Evolutionary conservation across 1,139 yeast genomes (phyloP), one percentile per base, ranked within the genome.

Genomic region (Taphrina flavorubra): DNA sequence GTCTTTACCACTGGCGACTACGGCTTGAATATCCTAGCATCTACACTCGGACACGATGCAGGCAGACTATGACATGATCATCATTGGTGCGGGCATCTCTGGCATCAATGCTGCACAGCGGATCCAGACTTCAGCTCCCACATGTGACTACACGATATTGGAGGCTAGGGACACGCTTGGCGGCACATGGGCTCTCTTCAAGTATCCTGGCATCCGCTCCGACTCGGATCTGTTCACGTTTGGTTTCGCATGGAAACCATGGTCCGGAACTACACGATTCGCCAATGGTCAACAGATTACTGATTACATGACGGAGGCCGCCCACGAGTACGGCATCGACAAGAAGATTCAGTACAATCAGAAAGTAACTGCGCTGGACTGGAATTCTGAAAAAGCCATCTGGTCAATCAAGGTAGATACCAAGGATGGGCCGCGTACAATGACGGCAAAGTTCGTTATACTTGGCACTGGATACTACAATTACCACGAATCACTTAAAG

Each of bases 1-100:
- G n/a, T n/a, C n/a, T n/a, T n/a, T n/a, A n/a, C n/a, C 31, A 2
- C 31, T 25, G 31, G 1, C 31, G 4, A 25, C 4, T 4, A 25
- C 31, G 31, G 4, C 31, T 25, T 25, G 31, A 4, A 25, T 1
- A 25, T 25, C 31, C 31, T 25, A 25, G 31, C 31, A 2, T 1
- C 4, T 1, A 2, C 2, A 1, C 4, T 25, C 31, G 4, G 1
- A 3, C n/a, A 49, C 13, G 8, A 80, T 57, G 74, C 73, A 47
- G 51, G 56, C 46, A 44, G 16, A 80, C 69, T 83, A 83, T 2
- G 69, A 78, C 11, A 83, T 81, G 18, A 75, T 81, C 44, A 76
- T 81, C 70, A 81, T 81, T 53, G 84, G 84, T 53, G 83, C 82
- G 64, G 84, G 84, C 25, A 84, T 81, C 72, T 79, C 81, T 66